Evolutionary conservation across 495 filamentous ascomycete species (phyloP).

Genomic region (Podospora anserina): DNA sequence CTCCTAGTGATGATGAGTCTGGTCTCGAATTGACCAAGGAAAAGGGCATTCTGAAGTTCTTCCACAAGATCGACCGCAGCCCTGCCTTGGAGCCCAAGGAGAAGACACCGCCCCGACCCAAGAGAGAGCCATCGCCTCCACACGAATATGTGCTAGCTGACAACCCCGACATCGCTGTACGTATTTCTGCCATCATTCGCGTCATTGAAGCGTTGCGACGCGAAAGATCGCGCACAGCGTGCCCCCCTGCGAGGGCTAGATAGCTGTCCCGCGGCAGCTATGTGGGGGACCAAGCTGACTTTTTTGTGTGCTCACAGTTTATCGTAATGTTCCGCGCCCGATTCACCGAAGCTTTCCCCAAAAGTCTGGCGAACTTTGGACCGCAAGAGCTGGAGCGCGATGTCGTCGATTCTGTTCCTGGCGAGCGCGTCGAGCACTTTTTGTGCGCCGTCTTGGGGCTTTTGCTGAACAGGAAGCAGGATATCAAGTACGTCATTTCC

Average conservation of each 20-base stretch:
- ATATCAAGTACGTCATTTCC: conserved; percentile 81
- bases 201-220: conserved; percentile 32
- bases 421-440: conserved; percentile 79
- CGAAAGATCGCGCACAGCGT: conserved; percentile 40
- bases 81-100: conserved; percentile 39
- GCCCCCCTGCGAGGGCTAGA: conserved; percentile 24
- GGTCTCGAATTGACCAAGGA: conserved; percentile 47
- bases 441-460: conserved; percentile 85
- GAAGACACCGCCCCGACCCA: conserved; percentile 64
- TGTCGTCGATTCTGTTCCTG: conserved; percentile 70
- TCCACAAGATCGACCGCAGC: conserved; percentile 48
- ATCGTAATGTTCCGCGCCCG: conserved; percentile 96
- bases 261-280: conserved; percentile 22
- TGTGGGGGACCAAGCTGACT: conserved; percentile 34
- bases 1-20: conserved; percentile 52
- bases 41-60: conserved; percentile 57
- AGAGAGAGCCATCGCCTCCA: conserved; percentile 76
- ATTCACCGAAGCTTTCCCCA: conserved; percentile 83
- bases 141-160: conserved; percentile 88
- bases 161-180: conserved; percentile 82
- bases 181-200: conserved; percentile 40
- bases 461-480: conserved; percentile 93
- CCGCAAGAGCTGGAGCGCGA: conserved; percentile 93
- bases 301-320: conserved; percentile 58
- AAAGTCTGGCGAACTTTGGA: conserved; percentile 80